Evolutionary conservation across 345 rosid species (phyloP), one percentile per base, ranked within the genome.

Genomic region (Acer yangbiense): DNA sequence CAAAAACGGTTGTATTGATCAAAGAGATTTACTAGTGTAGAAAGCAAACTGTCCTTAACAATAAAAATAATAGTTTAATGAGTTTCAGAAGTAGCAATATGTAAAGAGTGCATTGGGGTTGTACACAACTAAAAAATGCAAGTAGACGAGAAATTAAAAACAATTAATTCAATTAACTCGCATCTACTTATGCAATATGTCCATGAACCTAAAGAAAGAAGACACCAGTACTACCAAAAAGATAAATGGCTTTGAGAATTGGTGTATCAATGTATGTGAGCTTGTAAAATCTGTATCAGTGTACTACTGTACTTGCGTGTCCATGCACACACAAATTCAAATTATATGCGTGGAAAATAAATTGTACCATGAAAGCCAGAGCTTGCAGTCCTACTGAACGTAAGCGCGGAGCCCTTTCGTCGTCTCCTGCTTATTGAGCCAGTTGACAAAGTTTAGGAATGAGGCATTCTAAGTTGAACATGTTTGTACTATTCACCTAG

Each of bases 401-500:
- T 81, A 93, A 82, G 81, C 72, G 81, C 55, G 89, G 83, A 74
- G 85, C 84, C 86, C 88, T 90, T 81, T 90, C 94, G 75, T 85
- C 87, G 57, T 88, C 91, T 77, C 97, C 98, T 75, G 85, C 67
- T 75, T 90, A 90, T 89, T 86, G 90, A 86, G 97, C 97, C 88
- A 93, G 81, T 86, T 92, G 93, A 87, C 97, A 95, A 18, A 95
- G 91, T 83, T 89, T 95, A 52, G 98, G 92, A 82, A 93, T 93
- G 58, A 95, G 85, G 70, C 98, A 97, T 83, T 95, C 98, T 86
- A 93, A 88, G 92, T 90, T 91, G 91, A 95, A 95, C 92, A 93
- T 90, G 79, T 88, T 85, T 9, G 94, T 86, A 78, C 91, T 64
- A 48, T 89, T 97, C 76, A 79, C 85, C 98, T 95, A 83, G 27